phyloP scores from a whole-genome alignment of 163 green algal genomes.

The Scenedesmus sp. region DNA sequence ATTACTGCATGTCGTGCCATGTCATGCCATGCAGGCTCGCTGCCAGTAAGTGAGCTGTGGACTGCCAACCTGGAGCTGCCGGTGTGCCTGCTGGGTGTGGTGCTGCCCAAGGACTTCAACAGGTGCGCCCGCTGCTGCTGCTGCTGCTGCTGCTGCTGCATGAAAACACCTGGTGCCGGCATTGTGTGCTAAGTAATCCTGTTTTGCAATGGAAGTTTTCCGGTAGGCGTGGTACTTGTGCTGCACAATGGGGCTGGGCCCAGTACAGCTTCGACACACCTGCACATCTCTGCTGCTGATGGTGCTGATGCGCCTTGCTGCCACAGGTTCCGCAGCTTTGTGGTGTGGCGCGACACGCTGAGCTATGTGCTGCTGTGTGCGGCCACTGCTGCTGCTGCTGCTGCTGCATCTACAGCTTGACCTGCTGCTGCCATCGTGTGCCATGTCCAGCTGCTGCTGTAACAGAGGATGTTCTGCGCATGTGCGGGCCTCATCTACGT shows the following conservation, averaged over 20 bases:
- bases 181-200: too few relatives aligned
- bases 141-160: too few relatives aligned
- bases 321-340: slow-evolving; percentile 52
- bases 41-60: slow-evolving; percentile 37
- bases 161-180: neutral
- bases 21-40: neutral
- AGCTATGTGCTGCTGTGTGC: neutral
- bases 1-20: too few relatives aligned
- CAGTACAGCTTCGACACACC: too few relatives aligned
- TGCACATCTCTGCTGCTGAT: neutral
- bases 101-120: slow-evolving; percentile 54
- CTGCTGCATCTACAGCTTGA: neutral
- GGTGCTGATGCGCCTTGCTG: neutral
- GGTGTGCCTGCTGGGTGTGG: slow-evolving; percentile 47
- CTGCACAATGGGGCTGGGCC: too few relatives aligned
- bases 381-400: neutral
- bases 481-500: too few relatives aligned
- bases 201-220: too few relatives aligned
- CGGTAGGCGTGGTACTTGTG: too few relatives aligned
- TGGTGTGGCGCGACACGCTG: slow-evolving; percentile 52
- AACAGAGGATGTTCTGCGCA: too few relatives aligned
- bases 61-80: slow-evolving; percentile 51
- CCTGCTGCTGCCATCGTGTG: neutral
- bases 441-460: too few relatives aligned
- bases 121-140: neutral